Base-by-base conservation (phyloP, 805 yeast genomes). In the Metschnikowia koreensis region DNA sequence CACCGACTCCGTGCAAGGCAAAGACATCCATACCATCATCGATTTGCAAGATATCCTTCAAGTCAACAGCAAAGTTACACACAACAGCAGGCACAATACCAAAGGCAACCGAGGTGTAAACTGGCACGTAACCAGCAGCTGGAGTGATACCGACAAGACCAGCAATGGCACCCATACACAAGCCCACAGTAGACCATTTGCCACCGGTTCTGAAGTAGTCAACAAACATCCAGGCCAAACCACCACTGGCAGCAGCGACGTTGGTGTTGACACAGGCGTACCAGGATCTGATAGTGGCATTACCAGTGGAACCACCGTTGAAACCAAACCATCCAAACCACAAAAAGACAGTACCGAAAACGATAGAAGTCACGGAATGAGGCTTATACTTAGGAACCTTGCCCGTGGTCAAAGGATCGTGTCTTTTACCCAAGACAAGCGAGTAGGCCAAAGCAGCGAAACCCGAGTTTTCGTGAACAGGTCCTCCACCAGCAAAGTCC, bases 311-410 rank as follows among this genome's bases (percentile, higher is more conserved):
- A 63, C 98, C 98, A 71, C 97, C 97, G 80, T 94, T 94, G 83
- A 94, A 94, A 39, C 97, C 97, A 65, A 91, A 91, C 99, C 99
- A 94, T 37, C 98, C 99, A 64, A 94, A 91, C 97, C 97, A 93
- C 61, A 94, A 81, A 76, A 94, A 88, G 11, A 89, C 86, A 17
- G 97, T 91, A 50, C 99, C 99, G 52, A 94, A 73, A 15, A 92
- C 97, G 52, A 91, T 89, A 44, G 91, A 82, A 8, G 96, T 81
- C 38, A 93, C 96, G 22, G 94, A 87, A 69, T 93, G 97, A 39
- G 99, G 98, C 73, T 84, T 89, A 76, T 91, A 92, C 67, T 87
- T 87, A 56, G 97, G 97, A 60, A 89, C 77, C 58, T 83, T 82
- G 48, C 80, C 79, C 41, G 77, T 75, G 31, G 91, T 77, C 50